These are phyloP conservation scores for Stygiomarasmius scandens DNA, from an alignment of 1,284 basidiomycete genomes.

Conservation along the genomic window DNA sequence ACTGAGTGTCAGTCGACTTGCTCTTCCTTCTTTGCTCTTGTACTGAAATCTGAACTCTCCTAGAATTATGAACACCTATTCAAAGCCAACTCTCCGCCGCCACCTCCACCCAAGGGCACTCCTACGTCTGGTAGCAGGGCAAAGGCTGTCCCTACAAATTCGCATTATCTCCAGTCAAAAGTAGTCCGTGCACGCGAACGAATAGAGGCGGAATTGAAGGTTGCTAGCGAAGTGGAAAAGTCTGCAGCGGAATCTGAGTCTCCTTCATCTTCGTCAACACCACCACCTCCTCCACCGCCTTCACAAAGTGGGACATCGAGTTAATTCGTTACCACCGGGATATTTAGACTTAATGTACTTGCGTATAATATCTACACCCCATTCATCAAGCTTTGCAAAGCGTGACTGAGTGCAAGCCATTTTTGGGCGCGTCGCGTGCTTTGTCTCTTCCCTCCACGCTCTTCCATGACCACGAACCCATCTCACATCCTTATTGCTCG, in stretches of 20 bases:
- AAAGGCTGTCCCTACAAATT: conserved; percentile 55
- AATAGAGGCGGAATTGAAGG: conserved; percentile 82
- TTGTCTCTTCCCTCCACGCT: background rate
- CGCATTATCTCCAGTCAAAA: conserved; percentile 96
- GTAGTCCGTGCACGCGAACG: conserved; percentile 93
- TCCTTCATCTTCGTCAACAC: background rate
- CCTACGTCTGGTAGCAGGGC: conserved; percentile 37
- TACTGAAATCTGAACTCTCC: conserved; percentile 1
- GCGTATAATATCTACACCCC: background rate
- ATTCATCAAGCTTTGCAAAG: background rate
- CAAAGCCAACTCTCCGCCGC: conserved; percentile 80
- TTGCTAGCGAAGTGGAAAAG: conserved; percentile 29
- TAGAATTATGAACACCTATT: conserved; percentile 95
- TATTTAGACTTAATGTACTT: background rate
- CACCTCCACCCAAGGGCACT: conserved; percentile 52
- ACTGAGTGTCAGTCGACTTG: conserved; percentile 60
- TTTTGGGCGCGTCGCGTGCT: background rate
- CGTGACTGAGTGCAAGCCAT: background rate
- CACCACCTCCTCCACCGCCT: conserved; percentile 11
- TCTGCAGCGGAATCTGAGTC: background rate
- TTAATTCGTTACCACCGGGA: background rate
- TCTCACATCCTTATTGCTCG: conserved; percentile 84
- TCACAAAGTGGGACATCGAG: background rate
- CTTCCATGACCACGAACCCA: conserved; percentile 77
- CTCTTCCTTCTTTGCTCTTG: background rate